phyloP scores from a whole-genome alignment of 2,329 filamentous ascomycete species.

The Sarocladium kiliense region DNA sequence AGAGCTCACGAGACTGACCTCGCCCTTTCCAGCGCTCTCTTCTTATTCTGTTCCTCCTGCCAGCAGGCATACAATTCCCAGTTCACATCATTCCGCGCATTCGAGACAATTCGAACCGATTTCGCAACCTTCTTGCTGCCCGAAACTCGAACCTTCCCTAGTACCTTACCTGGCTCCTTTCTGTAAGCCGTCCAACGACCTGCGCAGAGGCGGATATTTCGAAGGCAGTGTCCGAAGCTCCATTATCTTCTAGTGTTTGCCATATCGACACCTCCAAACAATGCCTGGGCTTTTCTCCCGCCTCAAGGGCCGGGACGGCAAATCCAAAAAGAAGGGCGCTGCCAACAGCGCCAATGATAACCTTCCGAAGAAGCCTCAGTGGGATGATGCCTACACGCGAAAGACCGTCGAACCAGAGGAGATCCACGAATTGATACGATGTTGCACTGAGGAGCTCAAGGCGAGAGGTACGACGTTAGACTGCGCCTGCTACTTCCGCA shows the following conservation, averaged over 20 bases:
- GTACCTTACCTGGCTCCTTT: neutral
- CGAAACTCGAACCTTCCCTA: neutral
- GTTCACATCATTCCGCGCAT: neutral
- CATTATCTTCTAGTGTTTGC: neutral
- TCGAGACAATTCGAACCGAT: neutral
- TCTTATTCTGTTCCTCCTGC: neutral
- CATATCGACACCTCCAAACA: neutral
- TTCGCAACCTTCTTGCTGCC: neutral
- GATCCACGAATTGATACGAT: constrained; percentile 78
- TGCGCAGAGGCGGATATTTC: neutral
- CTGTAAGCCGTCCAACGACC: neutral
- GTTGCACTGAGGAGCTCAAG: constrained; percentile 89
- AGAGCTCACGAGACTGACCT: neutral
- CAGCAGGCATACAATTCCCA: neutral
- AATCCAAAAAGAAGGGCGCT: constrained; percentile 60
- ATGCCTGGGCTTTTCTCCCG: constrained; percentile 58
- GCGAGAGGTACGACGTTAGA: constrained; percentile 65
- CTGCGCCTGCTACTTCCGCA: constrained; percentile 9
- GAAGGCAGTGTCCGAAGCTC: neutral
- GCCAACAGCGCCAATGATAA: constrained; percentile 44
- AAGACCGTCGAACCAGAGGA: constrained; percentile 82
- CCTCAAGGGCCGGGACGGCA: constrained; percentile 71
- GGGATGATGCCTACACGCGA: constrained; percentile 84
- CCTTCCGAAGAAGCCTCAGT: constrained; percentile 65
- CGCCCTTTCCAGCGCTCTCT: neutral